Evolutionary conservation across 1,284 basidiomycete species (phyloP).

Genomic region (Tausonia pullulans): DNA sequence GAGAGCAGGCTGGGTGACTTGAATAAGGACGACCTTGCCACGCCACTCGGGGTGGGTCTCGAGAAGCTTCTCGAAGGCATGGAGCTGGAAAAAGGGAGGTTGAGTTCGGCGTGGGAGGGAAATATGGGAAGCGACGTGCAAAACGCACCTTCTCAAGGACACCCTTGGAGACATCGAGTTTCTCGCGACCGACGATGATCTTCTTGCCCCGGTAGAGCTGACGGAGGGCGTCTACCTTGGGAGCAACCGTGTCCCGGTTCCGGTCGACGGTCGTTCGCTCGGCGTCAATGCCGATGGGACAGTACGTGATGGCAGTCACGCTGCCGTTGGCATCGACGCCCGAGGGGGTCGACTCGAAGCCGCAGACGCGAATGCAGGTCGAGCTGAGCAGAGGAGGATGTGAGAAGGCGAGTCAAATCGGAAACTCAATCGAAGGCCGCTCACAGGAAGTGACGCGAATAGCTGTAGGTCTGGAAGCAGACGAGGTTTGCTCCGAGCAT

Average conservation of each 20-base stretch:
- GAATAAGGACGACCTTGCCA: conserved; percentile 60
- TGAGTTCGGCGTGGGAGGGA: conserved; percentile 2
- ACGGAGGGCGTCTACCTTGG: conserved; percentile 76
- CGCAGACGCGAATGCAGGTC: conserved; percentile 89
- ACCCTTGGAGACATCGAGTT: conserved; percentile 95
- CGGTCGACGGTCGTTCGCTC: conserved; percentile 75
- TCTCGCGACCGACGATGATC: conserved; percentile 97
- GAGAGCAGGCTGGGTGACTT: conserved; percentile 88
- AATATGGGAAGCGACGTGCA: not conserved
- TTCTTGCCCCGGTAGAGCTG: conserved; percentile 91
- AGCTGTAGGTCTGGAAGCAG: conserved; percentile 94
- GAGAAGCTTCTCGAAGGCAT: conserved; percentile 90
- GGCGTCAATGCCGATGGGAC: conserved; percentile 95
- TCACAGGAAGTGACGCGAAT: conserved; percentile 78
- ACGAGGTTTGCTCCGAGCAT: conserved; percentile 96
- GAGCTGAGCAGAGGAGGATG: conserved; percentile 93
- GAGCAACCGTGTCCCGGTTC: conserved; percentile 67
- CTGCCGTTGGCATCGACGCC: conserved; percentile 88
- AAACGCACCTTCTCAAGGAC: conserved; percentile 75
- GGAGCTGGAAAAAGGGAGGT: conserved; percentile 44
- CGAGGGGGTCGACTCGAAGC: conserved; percentile 72
- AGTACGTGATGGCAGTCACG: conserved; percentile 74
- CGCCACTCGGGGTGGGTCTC: conserved; percentile 93
- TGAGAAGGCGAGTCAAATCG: conserved; percentile 50
- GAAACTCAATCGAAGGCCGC: no score